A percentile compares a stretch with the other conserved stretches of the same genome.
Conservation (phyloP, 805 yeast species). For the Maudiozyma serrabonitensis region DNA sequence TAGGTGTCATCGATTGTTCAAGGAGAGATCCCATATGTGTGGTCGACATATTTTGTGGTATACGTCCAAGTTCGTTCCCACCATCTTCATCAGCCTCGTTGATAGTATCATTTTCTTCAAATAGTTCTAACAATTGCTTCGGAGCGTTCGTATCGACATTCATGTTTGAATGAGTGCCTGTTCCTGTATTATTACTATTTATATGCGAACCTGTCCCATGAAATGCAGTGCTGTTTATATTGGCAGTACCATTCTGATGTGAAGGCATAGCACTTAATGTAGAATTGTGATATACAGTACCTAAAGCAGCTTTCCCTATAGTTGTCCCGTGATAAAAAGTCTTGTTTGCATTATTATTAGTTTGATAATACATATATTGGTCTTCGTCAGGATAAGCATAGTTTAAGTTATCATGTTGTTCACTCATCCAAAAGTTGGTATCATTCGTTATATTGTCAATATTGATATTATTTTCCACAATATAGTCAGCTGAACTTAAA, state of each 20-base stretch:
- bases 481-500: conserved; percentile 60
- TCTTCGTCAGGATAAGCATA: conserved; percentile 29
- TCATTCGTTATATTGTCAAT: conserved; percentile 29
- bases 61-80: conserved; percentile 14
- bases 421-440: conserved; percentile 17
- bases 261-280: conserved; percentile 21
- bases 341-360: conserved; percentile 11
- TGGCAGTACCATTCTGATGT: conserved; percentile 12
- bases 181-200: conserved; percentile 13
- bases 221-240: conserved; percentile 11
- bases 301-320: conserved; percentile 20
- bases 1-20: conserved; percentile 5
- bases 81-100: conserved; percentile 12
- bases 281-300: conserved; percentile 19
- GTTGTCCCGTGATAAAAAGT: conserved; percentile 24
- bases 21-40: conserved; percentile 9
- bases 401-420: conserved; percentile 19
- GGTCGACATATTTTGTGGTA: conserved; percentile 9
- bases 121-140: conserved; percentile 57
- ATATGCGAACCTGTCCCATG: conserved; percentile 17
- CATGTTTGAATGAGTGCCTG: conserved; percentile 17
- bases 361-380: conserved; percentile 18
- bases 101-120: conserved; percentile 41
- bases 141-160: conserved; percentile 42
- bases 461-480: conserved; percentile 59